phyloP scores from a whole-genome alignment of 2,329 filamentous ascomycete species.

The Coniochaeta sp. region DNA sequence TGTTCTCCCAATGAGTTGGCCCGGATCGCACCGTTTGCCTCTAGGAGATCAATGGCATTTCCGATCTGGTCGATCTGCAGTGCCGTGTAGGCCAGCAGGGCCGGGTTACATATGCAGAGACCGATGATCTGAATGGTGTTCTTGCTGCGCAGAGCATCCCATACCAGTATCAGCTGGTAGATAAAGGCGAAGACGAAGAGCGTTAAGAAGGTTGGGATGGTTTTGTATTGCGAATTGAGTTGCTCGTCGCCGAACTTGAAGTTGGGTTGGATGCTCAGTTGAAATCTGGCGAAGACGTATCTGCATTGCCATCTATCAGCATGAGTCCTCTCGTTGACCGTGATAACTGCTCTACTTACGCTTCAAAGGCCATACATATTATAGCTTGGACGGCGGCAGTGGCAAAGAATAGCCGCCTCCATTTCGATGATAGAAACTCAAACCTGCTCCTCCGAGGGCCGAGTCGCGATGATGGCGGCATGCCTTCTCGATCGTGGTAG shows the following conservation, averaged over 20 bases:
- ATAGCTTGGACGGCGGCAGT: conserved; percentile 69
- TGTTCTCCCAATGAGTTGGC: conserved; percentile 10
- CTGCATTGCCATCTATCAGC: conserved; percentile 32
- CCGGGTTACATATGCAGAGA: conserved; percentile 85
- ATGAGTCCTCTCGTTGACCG: not conserved
- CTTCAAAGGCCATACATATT: conserved; percentile 76
- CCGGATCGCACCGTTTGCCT: conserved; percentile 34
- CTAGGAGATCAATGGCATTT: conserved; percentile 57
- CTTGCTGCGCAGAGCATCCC: conserved; percentile 87
- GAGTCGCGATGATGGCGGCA: conserved; percentile 21
- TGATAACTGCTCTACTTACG: conserved; percentile 47
- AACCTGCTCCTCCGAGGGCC: conserved; percentile 40
- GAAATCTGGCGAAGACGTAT: conserved; percentile 86
- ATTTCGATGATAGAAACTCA: conserved; percentile 74
- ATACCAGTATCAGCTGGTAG: conserved; percentile 83
- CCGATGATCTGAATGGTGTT: conserved; percentile 99
- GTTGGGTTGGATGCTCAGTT: conserved; percentile 46
- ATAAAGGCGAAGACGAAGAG: conserved; percentile 97
- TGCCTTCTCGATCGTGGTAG: conserved; percentile 24
- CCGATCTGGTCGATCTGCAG: conserved; percentile 90
- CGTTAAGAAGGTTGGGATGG: conserved; percentile 91
- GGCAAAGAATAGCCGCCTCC: conserved; percentile 81
- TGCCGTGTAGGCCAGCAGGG: conserved; percentile 83
- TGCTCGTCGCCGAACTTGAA: conserved; percentile 28
- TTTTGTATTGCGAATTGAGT: conserved; percentile 50